phyloP scores from a whole-genome alignment of 1,139 yeast genomes.

The Candida frijolesensis region DNA sequence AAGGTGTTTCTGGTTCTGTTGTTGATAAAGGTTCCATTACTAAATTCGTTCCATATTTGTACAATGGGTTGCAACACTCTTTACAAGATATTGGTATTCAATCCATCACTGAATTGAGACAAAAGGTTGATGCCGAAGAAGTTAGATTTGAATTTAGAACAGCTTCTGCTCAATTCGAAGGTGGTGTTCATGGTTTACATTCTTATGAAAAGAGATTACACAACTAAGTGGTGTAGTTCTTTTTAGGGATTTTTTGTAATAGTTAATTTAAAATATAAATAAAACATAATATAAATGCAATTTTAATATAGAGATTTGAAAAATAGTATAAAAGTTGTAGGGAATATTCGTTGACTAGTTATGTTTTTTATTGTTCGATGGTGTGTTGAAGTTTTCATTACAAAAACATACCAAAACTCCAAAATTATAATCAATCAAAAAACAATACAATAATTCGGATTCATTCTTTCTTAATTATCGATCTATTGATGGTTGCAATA shows the following conservation, averaged over 20 bases:
- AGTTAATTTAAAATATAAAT: neutral
- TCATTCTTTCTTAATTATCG: too few species aligned
- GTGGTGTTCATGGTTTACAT: slow-evolving; percentile 96
- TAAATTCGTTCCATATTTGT: slow-evolving; percentile 92
- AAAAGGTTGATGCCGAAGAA: slow-evolving; percentile 62
- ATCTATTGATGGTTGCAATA: too few species aligned
- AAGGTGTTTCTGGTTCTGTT: slow-evolving; percentile 98
- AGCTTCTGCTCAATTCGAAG: slow-evolving; percentile 98
- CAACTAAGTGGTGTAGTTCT: slow-evolving; percentile 38
- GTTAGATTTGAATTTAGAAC: slow-evolving; percentile 97
- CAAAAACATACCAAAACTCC: too few species aligned
- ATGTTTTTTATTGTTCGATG: too few species aligned
- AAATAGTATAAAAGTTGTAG: too few species aligned
- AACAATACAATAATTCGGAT: too few species aligned
- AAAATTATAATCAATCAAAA: too few species aligned
- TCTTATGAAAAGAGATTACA: slow-evolving; percentile 97
- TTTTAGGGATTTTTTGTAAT: neutral
- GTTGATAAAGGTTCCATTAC: slow-evolving; percentile 94
- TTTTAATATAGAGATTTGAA: too few species aligned
- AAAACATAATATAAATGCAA: neutral
- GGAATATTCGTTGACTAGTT: too few species aligned
- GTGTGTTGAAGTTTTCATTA: too few species aligned
- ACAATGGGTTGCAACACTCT: slow-evolving; percentile 96
- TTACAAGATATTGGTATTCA: slow-evolving; percentile 95
- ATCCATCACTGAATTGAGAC: slow-evolving; percentile 66